phyloP scores from a whole-genome alignment of 768 basidiomycete genomes.

The Tephrocybe rancida region DNA sequence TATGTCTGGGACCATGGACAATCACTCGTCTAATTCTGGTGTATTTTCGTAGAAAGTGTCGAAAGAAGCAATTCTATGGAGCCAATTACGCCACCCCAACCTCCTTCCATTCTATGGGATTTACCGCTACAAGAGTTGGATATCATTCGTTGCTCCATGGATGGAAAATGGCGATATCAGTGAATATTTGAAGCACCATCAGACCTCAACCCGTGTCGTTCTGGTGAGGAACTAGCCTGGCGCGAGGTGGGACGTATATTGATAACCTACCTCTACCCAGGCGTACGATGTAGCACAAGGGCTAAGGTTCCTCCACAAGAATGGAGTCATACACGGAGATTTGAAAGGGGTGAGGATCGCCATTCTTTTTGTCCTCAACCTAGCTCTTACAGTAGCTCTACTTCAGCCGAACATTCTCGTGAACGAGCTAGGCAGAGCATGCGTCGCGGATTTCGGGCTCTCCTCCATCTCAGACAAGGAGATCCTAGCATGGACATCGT shows the following conservation, averaged over 20 bases:
- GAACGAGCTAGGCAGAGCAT: too few relatives aligned
- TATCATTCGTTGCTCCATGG: constrained; percentile 2
- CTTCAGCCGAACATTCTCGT: too few relatives aligned
- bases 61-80: constrained; percentile 10
- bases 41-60: constrained; percentile 4
- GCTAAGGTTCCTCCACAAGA: constrained; percentile 3
- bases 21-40: too few relatives aligned
- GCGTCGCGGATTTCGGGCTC: too few relatives aligned
- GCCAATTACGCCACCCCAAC: constrained; percentile 9
- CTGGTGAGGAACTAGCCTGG: background rate
- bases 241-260: background rate
- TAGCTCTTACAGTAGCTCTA: too few relatives aligned
- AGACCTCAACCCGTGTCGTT: constrained; percentile 1
- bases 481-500: constrained; percentile 1
- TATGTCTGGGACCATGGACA: too few relatives aligned
- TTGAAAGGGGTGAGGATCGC: too few relatives aligned
- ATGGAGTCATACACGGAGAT: too few relatives aligned
- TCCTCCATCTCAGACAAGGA: too few relatives aligned
- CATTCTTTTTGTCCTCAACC: constrained; percentile 3
- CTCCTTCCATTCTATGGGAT: constrained; percentile 10
- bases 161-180: too few relatives aligned
- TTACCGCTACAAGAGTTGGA: background rate
- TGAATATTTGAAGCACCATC: background rate
- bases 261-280: background rate
- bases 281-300: constrained; percentile 8